Evolutionary conservation across 2,329 filamentous ascomycete species (phyloP).

Genomic region (Trichoderma oligosporum): DNA sequence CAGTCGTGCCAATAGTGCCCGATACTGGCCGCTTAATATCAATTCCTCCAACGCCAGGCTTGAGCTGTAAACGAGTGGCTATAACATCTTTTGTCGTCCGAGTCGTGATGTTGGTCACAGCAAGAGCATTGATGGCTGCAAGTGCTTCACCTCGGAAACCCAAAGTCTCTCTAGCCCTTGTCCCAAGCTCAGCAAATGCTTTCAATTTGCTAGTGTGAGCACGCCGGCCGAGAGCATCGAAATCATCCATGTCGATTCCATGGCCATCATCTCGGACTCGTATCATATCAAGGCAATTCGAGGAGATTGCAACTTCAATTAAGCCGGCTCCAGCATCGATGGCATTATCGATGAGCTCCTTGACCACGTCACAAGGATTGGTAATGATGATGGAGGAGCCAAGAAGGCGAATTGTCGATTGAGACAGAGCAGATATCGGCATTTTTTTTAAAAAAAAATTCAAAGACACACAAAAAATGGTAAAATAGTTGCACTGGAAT

Average conservation of each 20-base stretch:
- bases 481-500: neutral
- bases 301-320: conserved; percentile 60
- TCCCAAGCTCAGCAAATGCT: conserved; percentile 58
- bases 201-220: conserved; percentile 71
- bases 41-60: conserved; percentile 31
- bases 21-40: conserved; percentile 37
- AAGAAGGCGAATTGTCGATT: conserved; percentile 51
- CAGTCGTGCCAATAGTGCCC: conserved; percentile 65
- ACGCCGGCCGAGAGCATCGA: conserved; percentile 57
- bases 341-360: conserved; percentile 75
- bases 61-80: conserved; percentile 48
- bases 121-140: conserved; percentile 60
- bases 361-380: conserved; percentile 60
- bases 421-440: conserved; percentile 49
- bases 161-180: conserved; percentile 56
- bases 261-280: conserved; percentile 71
- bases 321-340: conserved; percentile 67
- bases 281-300: conserved; percentile 65
- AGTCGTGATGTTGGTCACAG: conserved; percentile 59
- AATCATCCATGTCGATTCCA: conserved; percentile 63
- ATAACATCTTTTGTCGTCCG: conserved; percentile 58
- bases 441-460: conserved; percentile 32
- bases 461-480: neutral
- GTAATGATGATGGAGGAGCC: conserved; percentile 59
- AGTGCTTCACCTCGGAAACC: conserved; percentile 75